Percentiles rank a stretch among this genome's conserved stretches.
Conservation (phyloP, 305 asterid genomes). For the Nicotiana rustica region DNA sequence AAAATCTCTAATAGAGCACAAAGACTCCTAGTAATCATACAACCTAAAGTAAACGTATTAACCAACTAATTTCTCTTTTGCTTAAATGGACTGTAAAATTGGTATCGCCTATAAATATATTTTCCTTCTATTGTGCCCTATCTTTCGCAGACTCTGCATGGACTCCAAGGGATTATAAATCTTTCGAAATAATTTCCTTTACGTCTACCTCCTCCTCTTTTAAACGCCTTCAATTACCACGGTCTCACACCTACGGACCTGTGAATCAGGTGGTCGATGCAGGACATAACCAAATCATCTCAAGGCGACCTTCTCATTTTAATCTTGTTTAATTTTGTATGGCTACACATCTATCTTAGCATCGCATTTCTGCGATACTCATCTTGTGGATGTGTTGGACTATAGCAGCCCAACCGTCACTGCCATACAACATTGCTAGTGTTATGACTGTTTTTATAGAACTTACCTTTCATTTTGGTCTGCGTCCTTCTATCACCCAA, state of each 20-base stretch:
- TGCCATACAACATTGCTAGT: background rate
- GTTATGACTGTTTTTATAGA: background rate
- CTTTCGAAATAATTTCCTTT: background rate
- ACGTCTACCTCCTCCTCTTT: background rate
- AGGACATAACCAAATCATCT: background rate
- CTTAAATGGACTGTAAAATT: background rate
- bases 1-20: background rate
- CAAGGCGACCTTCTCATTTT: background rate
- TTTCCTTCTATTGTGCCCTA: background rate
- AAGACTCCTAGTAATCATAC: background rate
- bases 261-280: background rate
- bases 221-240: constrained; percentile 16
- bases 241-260: background rate
- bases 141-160: background rate
- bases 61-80: background rate
- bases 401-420: background rate
- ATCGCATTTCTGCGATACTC: background rate
- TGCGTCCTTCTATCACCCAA: background rate
- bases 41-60: background rate
- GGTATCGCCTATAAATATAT: background rate
- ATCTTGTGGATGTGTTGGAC: background rate
- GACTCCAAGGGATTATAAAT: background rate
- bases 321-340: background rate
- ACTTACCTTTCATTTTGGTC: background rate
- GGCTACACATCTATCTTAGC: background rate